Base-by-base conservation (phyloP, 1,284 basidiomycete genomes). In the Ustilago trichophora region DNA sequence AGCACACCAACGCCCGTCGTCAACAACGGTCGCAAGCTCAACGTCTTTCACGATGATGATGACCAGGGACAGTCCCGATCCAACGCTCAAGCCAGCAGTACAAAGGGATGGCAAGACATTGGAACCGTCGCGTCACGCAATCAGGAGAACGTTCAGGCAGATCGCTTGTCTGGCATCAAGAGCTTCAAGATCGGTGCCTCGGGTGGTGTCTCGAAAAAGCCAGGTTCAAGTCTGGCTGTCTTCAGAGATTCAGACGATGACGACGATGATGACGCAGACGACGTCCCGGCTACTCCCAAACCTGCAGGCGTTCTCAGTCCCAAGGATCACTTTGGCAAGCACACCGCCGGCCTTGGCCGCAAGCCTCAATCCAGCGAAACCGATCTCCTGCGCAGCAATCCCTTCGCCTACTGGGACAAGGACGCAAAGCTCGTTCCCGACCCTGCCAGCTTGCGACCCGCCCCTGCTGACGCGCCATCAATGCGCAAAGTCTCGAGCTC, bases 231-330 rank as follows among this genome's bases (percentile, higher is more conserved):
- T 9, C 62, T 78, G 6, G 75, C 75, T 8, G 74, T 77, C 38
- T 75, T 73, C 29, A 72, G 76, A 40, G 80, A 82, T 35, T 82
- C 83, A 22, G 83, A 83, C 36, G 84, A 84, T 41, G 84, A 83
- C 11, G 84, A 84, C 5, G 75, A 70, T 13, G 78, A 77, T 11
- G 78, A 78, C 16, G 78, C 71, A 13, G 78, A 72, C 33, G 29
- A 63, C 15, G 47, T 46, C 3, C 15, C 60, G 6, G 42, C 53
- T 6, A 55, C 54, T 13, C 53, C 58, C 24, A 56, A 49, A 10
- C 46, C 60, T 18, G 57, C 79, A 67, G 48, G 76, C 67, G 16
- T 72, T 50, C 44, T 71, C n/a, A 63, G 53, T 27, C 56, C 60
- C 18, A 72, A 73, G 16, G 60, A 62, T 24, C 50, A 50, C 25